These are phyloP conservation scores for Neurospora sp. DNA, from an alignment of 495 filamentous ascomycete genomes.

Conservation along the genomic window DNA sequence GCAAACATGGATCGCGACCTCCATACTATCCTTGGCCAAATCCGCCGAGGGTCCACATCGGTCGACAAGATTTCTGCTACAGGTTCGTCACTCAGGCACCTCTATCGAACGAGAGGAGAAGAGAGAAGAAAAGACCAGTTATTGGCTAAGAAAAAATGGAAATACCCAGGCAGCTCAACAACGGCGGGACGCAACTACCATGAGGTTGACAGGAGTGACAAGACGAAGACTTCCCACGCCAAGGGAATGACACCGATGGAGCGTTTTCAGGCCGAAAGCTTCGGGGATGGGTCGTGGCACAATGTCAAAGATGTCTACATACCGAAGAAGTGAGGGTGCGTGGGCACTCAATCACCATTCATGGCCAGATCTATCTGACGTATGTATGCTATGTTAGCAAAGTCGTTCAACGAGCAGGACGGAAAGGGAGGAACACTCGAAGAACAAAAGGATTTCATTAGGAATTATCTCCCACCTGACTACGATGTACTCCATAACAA, in stretches of 20 bases:
- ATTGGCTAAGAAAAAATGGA: neutral
- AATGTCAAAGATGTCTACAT: neutral
- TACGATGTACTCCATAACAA: neutral
- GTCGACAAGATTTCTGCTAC: neutral
- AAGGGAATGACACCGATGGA: neutral
- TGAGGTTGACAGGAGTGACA: neutral
- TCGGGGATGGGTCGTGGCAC: neutral
- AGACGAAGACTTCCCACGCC: neutral
- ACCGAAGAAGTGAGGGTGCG: neutral
- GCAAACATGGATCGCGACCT: neutral
- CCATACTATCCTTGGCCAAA: neutral
- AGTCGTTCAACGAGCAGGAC: neutral
- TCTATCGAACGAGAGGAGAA: fast-evolving
- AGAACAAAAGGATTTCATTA: neutral
- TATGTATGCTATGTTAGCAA: neutral
- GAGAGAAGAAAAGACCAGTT: neutral
- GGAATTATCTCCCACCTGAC: neutral
- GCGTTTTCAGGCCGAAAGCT: neutral
- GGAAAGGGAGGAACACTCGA: neutral
- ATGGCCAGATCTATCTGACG: neutral
- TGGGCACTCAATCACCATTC: neutral
- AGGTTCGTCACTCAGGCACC: neutral
- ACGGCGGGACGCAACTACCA: neutral
- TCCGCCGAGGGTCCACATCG: neutral
- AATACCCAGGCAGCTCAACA: neutral